Evolutionary conservation across 306 rosid species (phyloP).

Genomic region (Begonia loranthoides): DNA sequence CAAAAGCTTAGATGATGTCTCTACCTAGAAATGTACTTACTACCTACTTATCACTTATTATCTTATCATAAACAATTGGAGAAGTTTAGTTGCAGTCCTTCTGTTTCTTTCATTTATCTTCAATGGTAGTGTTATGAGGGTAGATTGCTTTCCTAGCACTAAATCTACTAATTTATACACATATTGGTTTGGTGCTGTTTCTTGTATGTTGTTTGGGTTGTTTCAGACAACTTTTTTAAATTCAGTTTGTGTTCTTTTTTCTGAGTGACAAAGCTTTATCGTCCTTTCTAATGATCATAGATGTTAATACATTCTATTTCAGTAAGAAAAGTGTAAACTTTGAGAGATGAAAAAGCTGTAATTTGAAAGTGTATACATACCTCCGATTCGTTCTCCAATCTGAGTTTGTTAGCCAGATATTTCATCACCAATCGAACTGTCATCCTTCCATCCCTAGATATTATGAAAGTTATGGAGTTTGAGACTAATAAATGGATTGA

Average conservation of each 20-base stretch:
- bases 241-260: not conserved
- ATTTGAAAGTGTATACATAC: slow-evolving; percentile 23
- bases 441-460: slow-evolving; percentile 78
- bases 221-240: not conserved
- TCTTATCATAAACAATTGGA: too few relatives aligned
- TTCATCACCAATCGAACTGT: slow-evolving; percentile 79
- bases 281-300: not conserved
- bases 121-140: too few relatives aligned
- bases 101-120: too few relatives aligned
- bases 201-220: slow-evolving; percentile 16
- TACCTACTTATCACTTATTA: too few relatives aligned
- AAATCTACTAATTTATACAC: too few relatives aligned
- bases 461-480: not conserved
- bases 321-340: not conserved
- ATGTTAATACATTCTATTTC: not conserved
- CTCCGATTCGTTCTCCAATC: slow-evolving; percentile 87
- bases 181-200: slow-evolving; percentile 6
- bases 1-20: too few relatives aligned
- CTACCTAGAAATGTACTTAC: too few relatives aligned
- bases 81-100: too few relatives aligned
- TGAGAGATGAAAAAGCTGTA: not conserved
- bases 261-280: not conserved
- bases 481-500: not conserved
- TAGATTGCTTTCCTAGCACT: too few relatives aligned
- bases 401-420: slow-evolving; percentile 76